These are phyloP conservation scores for Albugo laibachii DNA, from an alignment of 352 stramenopile species.

Conservation along the genomic window DNA sequence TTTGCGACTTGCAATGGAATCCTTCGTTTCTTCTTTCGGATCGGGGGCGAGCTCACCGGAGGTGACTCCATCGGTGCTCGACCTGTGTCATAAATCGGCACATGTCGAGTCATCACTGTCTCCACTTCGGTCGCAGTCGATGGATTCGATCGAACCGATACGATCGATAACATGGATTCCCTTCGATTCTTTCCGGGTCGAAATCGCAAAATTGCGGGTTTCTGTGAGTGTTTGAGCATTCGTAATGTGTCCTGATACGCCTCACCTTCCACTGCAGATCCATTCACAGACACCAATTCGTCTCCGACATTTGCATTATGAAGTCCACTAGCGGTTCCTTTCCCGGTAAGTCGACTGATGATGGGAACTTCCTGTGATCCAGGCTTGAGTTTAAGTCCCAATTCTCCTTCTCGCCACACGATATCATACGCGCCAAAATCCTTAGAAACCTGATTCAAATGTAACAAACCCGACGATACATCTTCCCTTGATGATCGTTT, in stretches of 20 bases:
- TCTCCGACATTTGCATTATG: constrained; percentile 69
- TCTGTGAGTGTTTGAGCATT: constrained; percentile 75
- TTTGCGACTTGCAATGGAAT: constrained; percentile 65
- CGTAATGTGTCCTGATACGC: constrained; percentile 70
- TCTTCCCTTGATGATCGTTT: constrained; percentile 23
- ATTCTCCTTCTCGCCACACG: constrained; percentile 70
- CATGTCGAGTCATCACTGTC: constrained; percentile 17
- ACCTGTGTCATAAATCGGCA: constrained; percentile 31
- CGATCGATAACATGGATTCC: constrained; percentile 32
- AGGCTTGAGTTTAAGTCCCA: constrained; percentile 73
- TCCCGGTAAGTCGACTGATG: constrained; percentile 66
- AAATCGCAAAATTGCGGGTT: constrained; percentile 65
- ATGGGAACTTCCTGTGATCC: constrained; percentile 52
- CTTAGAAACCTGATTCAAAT: constrained; percentile 9
- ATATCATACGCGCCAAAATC: constrained; percentile 67
- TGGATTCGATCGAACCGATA: constrained; percentile 34
- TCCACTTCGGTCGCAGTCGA: constrained; percentile 21
- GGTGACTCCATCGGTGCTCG: constrained; percentile 10
- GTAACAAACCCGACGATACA: constrained; percentile 9
- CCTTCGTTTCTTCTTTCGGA: constrained; percentile 22
- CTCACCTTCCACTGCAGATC: constrained; percentile 49
- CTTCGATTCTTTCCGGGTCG: constrained; percentile 32
- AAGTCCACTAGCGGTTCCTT: constrained; percentile 57
- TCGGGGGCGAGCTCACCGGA: too few species aligned
- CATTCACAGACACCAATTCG: constrained; percentile 71